Evolutionary conservation across 306 rosid species (phyloP), one percentile per base, ranked within the genome.

Genomic region (Trifolium fragiferum): DNA sequence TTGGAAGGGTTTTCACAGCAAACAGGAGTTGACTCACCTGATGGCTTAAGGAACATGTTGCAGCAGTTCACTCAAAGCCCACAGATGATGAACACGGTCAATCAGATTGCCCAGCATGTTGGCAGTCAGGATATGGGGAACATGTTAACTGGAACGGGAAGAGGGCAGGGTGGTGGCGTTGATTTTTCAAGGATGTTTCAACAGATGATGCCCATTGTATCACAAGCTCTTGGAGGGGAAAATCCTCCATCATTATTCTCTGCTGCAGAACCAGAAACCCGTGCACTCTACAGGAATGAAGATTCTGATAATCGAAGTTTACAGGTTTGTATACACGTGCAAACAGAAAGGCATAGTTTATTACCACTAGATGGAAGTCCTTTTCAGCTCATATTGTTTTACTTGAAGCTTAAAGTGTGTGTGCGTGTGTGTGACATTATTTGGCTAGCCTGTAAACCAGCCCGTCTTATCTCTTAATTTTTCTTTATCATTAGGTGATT

Each of bases 171-270:
- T 66, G 90, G 97, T 35, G 92, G 97, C 32, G 35, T 92, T 10
- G 92, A 94, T 83, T 84, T 92, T 68, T 87, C 96, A 19, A 88
- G 93, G 78, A 90, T 94, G 93, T 75, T 94, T 80, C 99, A 92
- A 81, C 97, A 92, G 87, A 92, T 95, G 98, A 89, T 95, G 97
- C 98, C 99, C 30, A 81, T 95, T 69, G 99, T 92, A 69, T 88
- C 99, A 72, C 92, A 33, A 62, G 99, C 90, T 78, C 84, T 92
- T 73, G 87, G 87, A 41, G 87, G 95, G 66, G 76, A 80, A 16
- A 76, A 49, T 70, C 81, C 86, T 13, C 50, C 86, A 30, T 85
- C 82, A 70, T 68, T 81, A 32, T 77, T 53, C 69, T 76, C 93
- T 76, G 86, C 78, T 72, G 73, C 72, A 30, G 92, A 78, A 65